Evolutionary conservation across 2,329 filamentous ascomycete species (phyloP), one percentile per base, ranked within the genome.

Genomic region (Fusarium chaquense): DNA sequence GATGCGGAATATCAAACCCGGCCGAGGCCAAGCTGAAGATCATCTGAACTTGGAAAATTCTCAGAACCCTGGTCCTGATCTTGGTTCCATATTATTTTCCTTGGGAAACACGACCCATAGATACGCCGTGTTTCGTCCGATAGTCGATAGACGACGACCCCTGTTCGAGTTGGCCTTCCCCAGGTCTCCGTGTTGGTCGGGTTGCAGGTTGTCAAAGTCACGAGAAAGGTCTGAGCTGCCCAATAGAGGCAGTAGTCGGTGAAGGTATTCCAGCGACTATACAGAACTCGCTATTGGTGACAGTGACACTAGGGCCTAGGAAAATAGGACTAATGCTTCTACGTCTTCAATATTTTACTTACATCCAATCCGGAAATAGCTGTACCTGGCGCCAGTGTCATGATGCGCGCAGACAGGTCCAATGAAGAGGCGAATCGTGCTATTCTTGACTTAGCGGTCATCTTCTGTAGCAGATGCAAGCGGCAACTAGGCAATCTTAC

Each of bases 231-330:
- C 47, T 32, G 30, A 45, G 13, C n/a, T 32, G 41, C 36, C 47
- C 38, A 43, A 60, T 49, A 15, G 30, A 41, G 24, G 41, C 11
- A 12, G 0, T 15, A 52, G 46, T 45, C 35, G 33, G 24, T 36
- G 49, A 65, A 56, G 33, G 26, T 40, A 26, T 55, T 53, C 15
- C 22, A 59, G 72, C 70, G 72, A 74, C 58, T 74, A 69, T 46
- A 45, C 15, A 30, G 28, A 22, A 15, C 46, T 46, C 24, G 47
- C 56, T 13, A 73, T 75, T 74, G 72, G 69, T 36, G 52, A 52
- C 3, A 11, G 8, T 40, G 28, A 35, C 11, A 41, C 45, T 26
- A 46, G 24, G 43, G 13, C 57, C 12, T n/a, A 26, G 28, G 56
- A 57, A 49, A 58, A 44, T 43, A 44, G 32, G 3, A 11, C 49